These are phyloP conservation scores for Fusarium citri DNA, from an alignment of 2,329 filamentous ascomycete species.

Conservation along the genomic window DNA sequence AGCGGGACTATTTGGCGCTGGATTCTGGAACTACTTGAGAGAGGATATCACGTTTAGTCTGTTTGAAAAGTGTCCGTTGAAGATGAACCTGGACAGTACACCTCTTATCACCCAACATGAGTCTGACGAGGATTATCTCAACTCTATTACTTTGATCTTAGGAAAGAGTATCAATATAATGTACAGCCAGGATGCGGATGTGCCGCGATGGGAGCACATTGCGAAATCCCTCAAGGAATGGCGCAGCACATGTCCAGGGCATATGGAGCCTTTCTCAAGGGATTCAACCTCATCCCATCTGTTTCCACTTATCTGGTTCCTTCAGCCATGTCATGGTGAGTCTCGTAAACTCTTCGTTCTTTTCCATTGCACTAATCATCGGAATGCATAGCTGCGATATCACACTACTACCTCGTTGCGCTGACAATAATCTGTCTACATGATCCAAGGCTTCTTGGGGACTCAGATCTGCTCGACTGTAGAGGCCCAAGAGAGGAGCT, in stretches of 20 bases:
- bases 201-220: constrained; percentile 37
- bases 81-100: constrained; percentile 52
- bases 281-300: background rate
- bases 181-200: constrained; percentile 40
- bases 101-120: constrained; percentile 27
- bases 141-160: constrained; percentile 56
- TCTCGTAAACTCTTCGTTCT: background rate
- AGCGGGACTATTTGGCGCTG: constrained; percentile 52
- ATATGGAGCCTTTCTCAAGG: constrained; percentile 49
- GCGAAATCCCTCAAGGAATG: constrained; percentile 47
- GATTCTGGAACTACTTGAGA: constrained; percentile 64
- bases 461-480: background rate
- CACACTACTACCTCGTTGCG: constrained; percentile 57
- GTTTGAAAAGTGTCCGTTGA: constrained; percentile 55
- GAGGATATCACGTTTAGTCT: constrained; percentile 67
- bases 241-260: constrained; percentile 48
- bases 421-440: constrained; percentile 48
- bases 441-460: constrained; percentile 2
- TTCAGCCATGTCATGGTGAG: constrained; percentile 58
- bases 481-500: constrained; percentile 36
- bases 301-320: constrained; percentile 55
- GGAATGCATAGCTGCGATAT: constrained; percentile 52
- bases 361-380: background rate
- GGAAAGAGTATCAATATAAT: constrained; percentile 57
- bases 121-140: constrained; percentile 48